Base-by-base conservation (phyloP, 805 yeast species). In the Spathaspora gorwiae region DNA sequence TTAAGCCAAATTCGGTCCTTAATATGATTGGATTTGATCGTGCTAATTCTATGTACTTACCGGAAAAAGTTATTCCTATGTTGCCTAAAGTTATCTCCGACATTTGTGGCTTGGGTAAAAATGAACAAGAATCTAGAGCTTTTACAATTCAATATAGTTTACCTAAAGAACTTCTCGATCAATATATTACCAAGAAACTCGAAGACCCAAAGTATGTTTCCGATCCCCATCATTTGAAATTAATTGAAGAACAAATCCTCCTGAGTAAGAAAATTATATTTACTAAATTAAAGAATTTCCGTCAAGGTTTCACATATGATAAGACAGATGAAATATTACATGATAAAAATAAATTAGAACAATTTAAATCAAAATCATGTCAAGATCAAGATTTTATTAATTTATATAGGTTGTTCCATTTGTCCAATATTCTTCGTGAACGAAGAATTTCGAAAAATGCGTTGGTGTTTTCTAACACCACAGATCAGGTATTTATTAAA, bases 11-110 rank as follows among this genome's bases (percentile, higher is more conserved):
- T 6, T 69, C 74, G 0, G 50, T 55, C 2, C 50, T 81, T 24
- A 68, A 83, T 13, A 64, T 72, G 39, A 73, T 79, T 42, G 96
- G 95, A 0, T 76, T 72, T 50, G 72, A 70, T 38, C 74, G 81
- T 52, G 78, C 83, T 0, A 65, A 79, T 19, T 88, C 97, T 0
- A 73, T 83, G 1, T 92, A 90, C 57, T 73, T 84, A 19, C 92
- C 95, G 0, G 85, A 81, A 37, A 68, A 69, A 1, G 78, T 80
- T 0, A 61, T 73, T 8, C 80, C 85, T 45, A 84, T 90, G 92
- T 65, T 90, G 1, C 96, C 97, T 0, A 55, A 60, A 9, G 55
- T 72, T 0, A 67, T 84, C 45, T 70, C 83, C 1, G 63, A 73
- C 3, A 47, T 69, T 5, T 75, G 83, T 13, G 81, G 84, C 5